phyloP scores from a whole-genome alignment of 202 grass and related monocot genomes.

The Musa balbisiana region DNA sequence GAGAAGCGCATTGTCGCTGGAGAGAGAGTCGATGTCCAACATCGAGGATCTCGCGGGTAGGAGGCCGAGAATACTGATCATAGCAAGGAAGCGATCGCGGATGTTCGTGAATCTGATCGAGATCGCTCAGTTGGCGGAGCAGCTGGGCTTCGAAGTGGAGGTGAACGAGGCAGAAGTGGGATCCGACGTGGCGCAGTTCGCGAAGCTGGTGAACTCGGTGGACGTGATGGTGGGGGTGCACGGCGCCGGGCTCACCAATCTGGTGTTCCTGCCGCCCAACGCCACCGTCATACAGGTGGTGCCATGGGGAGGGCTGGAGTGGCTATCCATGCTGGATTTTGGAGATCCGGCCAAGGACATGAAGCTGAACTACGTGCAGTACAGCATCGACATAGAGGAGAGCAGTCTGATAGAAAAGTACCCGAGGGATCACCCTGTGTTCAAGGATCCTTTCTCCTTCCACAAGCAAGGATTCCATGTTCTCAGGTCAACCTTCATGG shows the following conservation, averaged over 20 bases:
- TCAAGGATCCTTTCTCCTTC: slow-evolving; percentile 50
- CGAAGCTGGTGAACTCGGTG: slow-evolving; percentile 9
- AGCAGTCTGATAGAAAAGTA: slow-evolving; percentile 62
- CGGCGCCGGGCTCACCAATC: slow-evolving; percentile 14
- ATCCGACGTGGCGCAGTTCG: background rate
- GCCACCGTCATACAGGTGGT: slow-evolving; percentile 54
- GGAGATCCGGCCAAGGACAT: slow-evolving; percentile 66
- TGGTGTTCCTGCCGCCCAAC: slow-evolving; percentile 16
- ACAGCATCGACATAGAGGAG: slow-evolving; percentile 64
- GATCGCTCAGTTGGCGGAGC: slow-evolving; percentile 35
- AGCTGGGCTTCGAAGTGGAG: slow-evolving; percentile 59
- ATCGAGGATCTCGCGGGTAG: background rate
- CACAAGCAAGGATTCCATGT: slow-evolving; percentile 54
- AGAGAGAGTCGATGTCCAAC: slow-evolving; percentile 22
- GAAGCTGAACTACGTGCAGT: slow-evolving; percentile 64
- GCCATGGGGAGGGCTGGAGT: slow-evolving; percentile 65
- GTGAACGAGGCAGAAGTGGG: background rate
- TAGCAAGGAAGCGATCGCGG: slow-evolving; percentile 39
- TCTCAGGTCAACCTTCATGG: slow-evolving; percentile 62
- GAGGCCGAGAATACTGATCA: slow-evolving; percentile 56
- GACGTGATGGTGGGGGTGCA: slow-evolving; percentile 17
- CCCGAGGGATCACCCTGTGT: slow-evolving; percentile 47
- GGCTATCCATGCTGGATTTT: slow-evolving; percentile 60
- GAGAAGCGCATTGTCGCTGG: slow-evolving; percentile 39
- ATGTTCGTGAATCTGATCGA: slow-evolving; percentile 50